Evolutionary conservation across 768 basidiomycete genomes (phyloP), one percentile per base, ranked within the genome.

Genomic region (Xerocomellus chrysenteron): DNA sequence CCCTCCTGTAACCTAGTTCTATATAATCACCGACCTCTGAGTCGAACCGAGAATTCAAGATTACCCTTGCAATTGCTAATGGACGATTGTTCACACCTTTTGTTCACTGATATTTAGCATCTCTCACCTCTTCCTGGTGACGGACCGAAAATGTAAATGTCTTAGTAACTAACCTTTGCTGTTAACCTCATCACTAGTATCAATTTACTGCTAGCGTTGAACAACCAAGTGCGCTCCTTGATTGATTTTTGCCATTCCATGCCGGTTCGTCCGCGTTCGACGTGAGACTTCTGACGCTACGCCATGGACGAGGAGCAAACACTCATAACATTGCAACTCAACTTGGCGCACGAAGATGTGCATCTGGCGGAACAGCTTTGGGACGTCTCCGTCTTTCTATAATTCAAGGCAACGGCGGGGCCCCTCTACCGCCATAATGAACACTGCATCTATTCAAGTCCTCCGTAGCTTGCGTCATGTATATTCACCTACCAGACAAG

Each of bases 401-500:
- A 3, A 28, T 28, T 28, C 47, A 36, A 40, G 12, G 5, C 40
- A 57, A 67, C 2, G 65, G 66, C 2, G 67, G 67, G 17, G 62
- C 73, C 13, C 46, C 75, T 47, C 58, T 75, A 53, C 73, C 21
- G 21, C 21, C 26, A 28, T 28, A 28, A 5, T 3, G 26, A 28
- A 28, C 5, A 28, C 26, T 28, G 5, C 0, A 28, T 28, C 26
- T 28, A 12, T 37, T 41, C 28, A 37, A 28, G 33, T 54, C 19
- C 33, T 24, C 45, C 26, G n/a, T 49, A 77, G 78, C 8, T 54
- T 86, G 49, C 85, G 83, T 66, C 84, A 85, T 69, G 78, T 82
- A 86, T 62, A 80, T 87, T 61, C 85, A 85, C 68, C 76, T 87
- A 21, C 21, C 21, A 33, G 85, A 87, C 74, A 85, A 87, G 69